Evolutionary conservation across 208 protist genomes (phyloP).

Genomic region (Crithidia fasciculata): DNA sequence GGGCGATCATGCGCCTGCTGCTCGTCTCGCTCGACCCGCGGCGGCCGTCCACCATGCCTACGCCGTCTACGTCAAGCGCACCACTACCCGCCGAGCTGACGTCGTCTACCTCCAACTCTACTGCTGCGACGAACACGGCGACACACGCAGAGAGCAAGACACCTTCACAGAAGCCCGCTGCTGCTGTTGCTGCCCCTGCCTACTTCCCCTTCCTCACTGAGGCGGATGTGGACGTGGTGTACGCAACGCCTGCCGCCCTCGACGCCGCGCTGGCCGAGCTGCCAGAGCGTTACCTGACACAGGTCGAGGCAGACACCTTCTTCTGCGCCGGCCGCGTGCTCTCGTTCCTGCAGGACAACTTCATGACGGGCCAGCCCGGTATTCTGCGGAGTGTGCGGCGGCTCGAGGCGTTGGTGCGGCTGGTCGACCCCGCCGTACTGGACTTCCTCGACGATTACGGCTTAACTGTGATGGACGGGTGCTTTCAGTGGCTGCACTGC

Average conservation of each 20-base stretch:
- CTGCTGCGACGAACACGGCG: not conserved
- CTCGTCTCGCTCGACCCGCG: not conserved
- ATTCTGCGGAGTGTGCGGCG: conserved; percentile 68
- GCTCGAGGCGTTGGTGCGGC: conserved; percentile 57
- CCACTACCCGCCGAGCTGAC: no score
- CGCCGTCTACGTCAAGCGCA: not conserved
- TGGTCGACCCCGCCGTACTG: conserved; percentile 22
- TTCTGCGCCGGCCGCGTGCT: conserved; percentile 89
- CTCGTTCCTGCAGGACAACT: conserved; percentile 91
- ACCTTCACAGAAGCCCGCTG: no score
- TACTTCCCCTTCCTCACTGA: conserved; percentile 9
- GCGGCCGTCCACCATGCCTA: not conserved
- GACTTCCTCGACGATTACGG: conserved; percentile 37
- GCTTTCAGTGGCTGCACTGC: conserved; percentile 94
- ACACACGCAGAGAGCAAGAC: no score
- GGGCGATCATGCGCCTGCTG: conserved; percentile 26
- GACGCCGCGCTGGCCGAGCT: conserved; percentile 36
- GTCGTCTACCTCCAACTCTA: no score
- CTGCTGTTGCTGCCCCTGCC: not conserved
- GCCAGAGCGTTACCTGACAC: conserved; percentile 28
- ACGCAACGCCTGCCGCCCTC: conserved; percentile 24
- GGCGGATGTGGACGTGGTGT: conserved; percentile 26
- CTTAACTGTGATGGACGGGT: conserved; percentile 76
- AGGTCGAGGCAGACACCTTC: conserved; percentile 94
- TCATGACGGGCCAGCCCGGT: conserved; percentile 88